These are phyloP conservation scores for Xylariales sp. DNA, from an alignment of 2,329 filamentous ascomycete species.

Conservation along the genomic window DNA sequence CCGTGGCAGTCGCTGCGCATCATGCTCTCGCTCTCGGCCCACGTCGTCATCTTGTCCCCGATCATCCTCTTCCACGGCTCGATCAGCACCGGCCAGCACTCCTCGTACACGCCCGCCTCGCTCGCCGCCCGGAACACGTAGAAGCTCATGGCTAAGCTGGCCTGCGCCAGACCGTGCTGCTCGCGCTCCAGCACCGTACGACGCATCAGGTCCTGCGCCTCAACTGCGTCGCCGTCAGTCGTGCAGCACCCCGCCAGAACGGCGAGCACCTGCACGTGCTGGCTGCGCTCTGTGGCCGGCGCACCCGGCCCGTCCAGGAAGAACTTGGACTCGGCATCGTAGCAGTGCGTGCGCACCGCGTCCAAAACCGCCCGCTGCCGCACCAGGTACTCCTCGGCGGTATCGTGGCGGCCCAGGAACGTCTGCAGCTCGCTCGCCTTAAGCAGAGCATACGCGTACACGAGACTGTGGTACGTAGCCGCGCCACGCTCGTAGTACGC, in stretches of 20 bases:
- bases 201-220: slow-evolving; percentile 12
- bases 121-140: slow-evolving; percentile 18
- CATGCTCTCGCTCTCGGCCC: slow-evolving; percentile 18
- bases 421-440: slow-evolving; percentile 8
- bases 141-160: slow-evolving; percentile 15
- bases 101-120: slow-evolving; percentile 15
- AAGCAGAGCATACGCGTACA: slow-evolving; percentile 10
- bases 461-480: slow-evolving; percentile 11
- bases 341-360: slow-evolving; percentile 22
- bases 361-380: slow-evolving; percentile 14
- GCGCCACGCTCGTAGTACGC: slow-evolving; percentile 10
- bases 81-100: slow-evolving; percentile 12
- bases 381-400: slow-evolving; percentile 17
- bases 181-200: slow-evolving; percentile 8
- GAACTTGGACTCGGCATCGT: slow-evolving; percentile 17
- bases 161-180: slow-evolving; percentile 11
- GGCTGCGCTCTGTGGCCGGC: slow-evolving; percentile 18
- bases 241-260: slow-evolving; percentile 12
- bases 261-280: slow-evolving; percentile 27
- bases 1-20: slow-evolving; percentile 19
- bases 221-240: slow-evolving; percentile 8
- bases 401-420: slow-evolving; percentile 9
- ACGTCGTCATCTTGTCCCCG: slow-evolving; percentile 17
- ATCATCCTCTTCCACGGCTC: slow-evolving; percentile 18
- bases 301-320: slow-evolving; percentile 20